These are phyloP conservation scores for Candida awuae DNA, from an alignment of 805 yeast species.

Conservation along the genomic window DNA sequence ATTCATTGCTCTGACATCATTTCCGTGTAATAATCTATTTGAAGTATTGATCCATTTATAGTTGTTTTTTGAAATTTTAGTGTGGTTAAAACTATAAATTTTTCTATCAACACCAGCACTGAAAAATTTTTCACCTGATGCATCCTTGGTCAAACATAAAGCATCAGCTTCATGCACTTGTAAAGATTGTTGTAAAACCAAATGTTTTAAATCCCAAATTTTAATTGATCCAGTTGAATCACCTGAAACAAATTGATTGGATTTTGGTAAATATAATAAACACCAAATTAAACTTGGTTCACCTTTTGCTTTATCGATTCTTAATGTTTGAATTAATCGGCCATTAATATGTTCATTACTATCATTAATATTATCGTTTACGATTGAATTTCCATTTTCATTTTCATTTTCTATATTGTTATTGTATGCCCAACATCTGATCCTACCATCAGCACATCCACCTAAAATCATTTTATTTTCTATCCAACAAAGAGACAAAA, in stretches of 20 bases:
- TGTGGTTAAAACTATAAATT: constrained; percentile 60
- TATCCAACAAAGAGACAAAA: constrained; percentile 72
- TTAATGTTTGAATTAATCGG: constrained; percentile 72
- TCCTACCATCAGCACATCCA: constrained; percentile 92
- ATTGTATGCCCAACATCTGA: constrained; percentile 67
- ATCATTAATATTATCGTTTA: constrained; percentile 12
- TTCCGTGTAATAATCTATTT: constrained; percentile 74
- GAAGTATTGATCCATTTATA: constrained; percentile 69
- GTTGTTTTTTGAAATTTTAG: constrained; percentile 30
- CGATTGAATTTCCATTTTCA: constrained; percentile 6
- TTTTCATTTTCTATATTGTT: constrained; percentile 20
- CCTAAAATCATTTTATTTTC: constrained; percentile 62
- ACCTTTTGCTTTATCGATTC: constrained; percentile 80
- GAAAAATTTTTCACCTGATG: constrained; percentile 56
- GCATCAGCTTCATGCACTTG: constrained; percentile 89
- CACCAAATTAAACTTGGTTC: constrained; percentile 93
- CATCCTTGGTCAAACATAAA: constrained; percentile 57
- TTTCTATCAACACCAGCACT: constrained; percentile 93
- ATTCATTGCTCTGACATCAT: constrained; percentile 74
- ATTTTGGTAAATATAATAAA: constrained; percentile 51
- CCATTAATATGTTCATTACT: constrained; percentile 34
- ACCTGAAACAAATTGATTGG: constrained; percentile 80
- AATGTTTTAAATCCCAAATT: constrained; percentile 80
- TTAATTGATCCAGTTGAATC: constrained; percentile 94
- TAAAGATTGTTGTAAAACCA: constrained; percentile 73